Base-by-base conservation (phyloP, 805 yeast species). In the Yarrowia porcina region DNA sequence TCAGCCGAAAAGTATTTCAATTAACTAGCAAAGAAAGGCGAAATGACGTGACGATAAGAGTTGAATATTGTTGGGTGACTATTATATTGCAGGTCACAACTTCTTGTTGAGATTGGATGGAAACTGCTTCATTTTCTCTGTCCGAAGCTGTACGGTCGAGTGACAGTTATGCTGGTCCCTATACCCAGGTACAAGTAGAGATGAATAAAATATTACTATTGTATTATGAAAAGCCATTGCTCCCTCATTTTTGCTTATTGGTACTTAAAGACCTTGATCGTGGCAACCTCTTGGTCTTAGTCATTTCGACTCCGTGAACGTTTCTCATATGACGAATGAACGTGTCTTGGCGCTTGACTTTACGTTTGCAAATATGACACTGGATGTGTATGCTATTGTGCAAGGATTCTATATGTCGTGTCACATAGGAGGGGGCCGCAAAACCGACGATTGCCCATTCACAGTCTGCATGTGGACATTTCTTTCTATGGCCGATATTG, bases 251-350 rank as follows among this genome's bases (percentile, higher is more conserved):
- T 15, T 8, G 6, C n/a, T 41, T 41, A 7, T 23, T 12, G n/a
- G n/a, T n/a, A n/a, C n/a, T n/a, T 11, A 23, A 23, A 2, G 10
- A 18, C 21, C 25, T 41, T 13, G 28, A 10, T 5, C n/a, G 45
- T 8, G 49, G 49, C 49, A 42, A 17, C 49, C 25, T 42, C 13
- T 42, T 30, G 20, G 20, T 17, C n/a, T 17, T 17, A 23, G 33
- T 17, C n/a, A n/a, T n/a, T 4, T 5, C 28, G 28, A 33, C 23
- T 1, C 41, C 41, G 11, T 52, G 59, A 12, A 52, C 44, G 18
- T 35, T 33, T 5, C 59, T 20, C 59, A 52, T 35, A 23, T 52
- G 59, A 17, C 59, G n/a, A 11, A 52, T 52, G 15, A 10, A 36
- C 10, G 44, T 44, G 13, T 52, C 59, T 12, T 33, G 36, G 9